A percentile compares a stretch with the other conserved stretches of the same genome.
phyloP scores from a whole-genome alignment of 805 yeast genomes.

The Metschnikowia lachancei region DNA sequence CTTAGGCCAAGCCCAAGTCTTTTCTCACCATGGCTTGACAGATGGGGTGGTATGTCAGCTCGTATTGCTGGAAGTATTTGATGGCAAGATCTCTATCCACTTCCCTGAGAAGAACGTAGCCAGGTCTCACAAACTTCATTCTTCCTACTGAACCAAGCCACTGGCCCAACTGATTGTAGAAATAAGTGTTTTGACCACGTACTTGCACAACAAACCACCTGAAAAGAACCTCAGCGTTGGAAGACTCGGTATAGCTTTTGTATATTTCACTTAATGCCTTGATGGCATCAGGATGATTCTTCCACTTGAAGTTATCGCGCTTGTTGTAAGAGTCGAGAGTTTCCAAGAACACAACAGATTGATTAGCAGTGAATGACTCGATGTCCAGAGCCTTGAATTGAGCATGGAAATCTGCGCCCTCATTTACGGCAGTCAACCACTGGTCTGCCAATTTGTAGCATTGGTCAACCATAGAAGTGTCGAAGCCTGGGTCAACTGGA shows the following conservation, averaged over 20 bases:
- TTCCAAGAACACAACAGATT: constrained; percentile 76
- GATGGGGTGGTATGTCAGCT: constrained; percentile 75
- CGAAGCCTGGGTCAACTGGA: constrained; percentile 73
- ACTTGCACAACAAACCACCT: constrained; percentile 73
- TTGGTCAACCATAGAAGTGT: constrained; percentile 72
- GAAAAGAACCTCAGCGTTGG: constrained; percentile 78
- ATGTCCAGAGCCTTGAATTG: constrained; percentile 52
- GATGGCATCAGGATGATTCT: constrained; percentile 32
- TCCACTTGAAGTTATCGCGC: constrained; percentile 37
- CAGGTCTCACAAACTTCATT: constrained; percentile 92
- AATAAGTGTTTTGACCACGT: constrained; percentile 45
- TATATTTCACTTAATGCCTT: constrained; percentile 34
- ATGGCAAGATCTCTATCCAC: constrained; percentile 69
- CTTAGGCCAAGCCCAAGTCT: constrained; percentile 53
- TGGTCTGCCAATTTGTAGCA: constrained; percentile 62
- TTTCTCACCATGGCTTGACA: constrained; percentile 79
- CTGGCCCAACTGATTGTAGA: constrained; percentile 57
- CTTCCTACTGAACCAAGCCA: constrained; percentile 93
- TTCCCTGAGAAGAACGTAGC: constrained; percentile 60
- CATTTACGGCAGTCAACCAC: constrained; percentile 52
- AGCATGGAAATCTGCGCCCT: constrained; percentile 17
- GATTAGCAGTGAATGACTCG: constrained; percentile 63
- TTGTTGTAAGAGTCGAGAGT: constrained; percentile 53
- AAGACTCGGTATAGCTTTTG: constrained; percentile 46
- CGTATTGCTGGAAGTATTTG: constrained; percentile 57